phyloP scores from a whole-genome alignment of 139 green algal genomes.

The Auxenochlorella pyrenoidosa region DNA sequence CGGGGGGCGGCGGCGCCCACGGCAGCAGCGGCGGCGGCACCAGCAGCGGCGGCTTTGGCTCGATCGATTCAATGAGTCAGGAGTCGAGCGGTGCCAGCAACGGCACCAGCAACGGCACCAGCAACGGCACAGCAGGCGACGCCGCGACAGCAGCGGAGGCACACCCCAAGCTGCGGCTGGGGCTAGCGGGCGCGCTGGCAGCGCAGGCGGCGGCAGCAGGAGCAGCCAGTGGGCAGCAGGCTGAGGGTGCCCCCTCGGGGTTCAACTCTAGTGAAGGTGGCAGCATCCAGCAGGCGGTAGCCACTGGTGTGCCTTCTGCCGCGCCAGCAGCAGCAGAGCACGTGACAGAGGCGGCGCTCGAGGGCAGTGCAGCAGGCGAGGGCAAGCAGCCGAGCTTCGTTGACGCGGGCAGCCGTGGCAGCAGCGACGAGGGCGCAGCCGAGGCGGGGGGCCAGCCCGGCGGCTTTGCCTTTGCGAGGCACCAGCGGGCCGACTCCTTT shows the following conservation, averaged over 20 bases:
- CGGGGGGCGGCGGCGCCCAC: not conserved
- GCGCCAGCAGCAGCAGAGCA: not conserved
- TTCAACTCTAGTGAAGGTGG: not conserved
- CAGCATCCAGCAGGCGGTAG: not conserved
- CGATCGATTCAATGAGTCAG: too few relatives aligned
- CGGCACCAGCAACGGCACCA: not conserved
- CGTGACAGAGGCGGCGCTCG: not conserved
- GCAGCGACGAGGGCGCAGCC: not conserved
- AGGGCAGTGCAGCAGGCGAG: not conserved
- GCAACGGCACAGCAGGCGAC: not conserved
- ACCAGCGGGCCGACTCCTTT: constrained; percentile 11
- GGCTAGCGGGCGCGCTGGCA: not conserved
- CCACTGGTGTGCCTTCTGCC: not conserved
- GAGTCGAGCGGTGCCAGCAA: too few relatives aligned
- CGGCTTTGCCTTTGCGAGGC: not conserved
- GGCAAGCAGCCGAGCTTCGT: not conserved
- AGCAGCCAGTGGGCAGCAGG: not conserved
- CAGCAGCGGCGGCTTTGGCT: not conserved
- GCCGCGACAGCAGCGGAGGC: not conserved
- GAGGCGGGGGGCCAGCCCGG: not conserved
- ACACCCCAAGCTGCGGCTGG: not conserved
- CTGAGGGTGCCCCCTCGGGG: not conserved
- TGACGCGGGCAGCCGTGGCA: not conserved
- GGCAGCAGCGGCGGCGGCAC: not conserved
- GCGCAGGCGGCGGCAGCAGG: not conserved